A percentile compares a stretch with the other conserved stretches of the same genome.
phyloP scores from a whole-genome alignment of 1,284 basidiomycete species.

The Ustilago xerochloae region DNA sequence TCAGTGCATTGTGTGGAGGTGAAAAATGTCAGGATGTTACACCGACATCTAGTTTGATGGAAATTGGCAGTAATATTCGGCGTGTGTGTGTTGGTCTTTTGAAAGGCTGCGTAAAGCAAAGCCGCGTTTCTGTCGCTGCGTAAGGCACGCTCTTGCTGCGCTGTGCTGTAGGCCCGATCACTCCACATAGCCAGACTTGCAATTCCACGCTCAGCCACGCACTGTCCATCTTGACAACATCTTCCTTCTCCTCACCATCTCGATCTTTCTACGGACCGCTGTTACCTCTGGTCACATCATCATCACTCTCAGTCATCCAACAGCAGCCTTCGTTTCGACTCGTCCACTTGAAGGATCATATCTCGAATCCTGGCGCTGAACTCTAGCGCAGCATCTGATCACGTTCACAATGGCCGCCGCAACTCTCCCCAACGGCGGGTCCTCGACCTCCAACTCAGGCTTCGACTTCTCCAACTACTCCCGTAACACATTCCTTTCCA shows the following conservation, averaged over 20 bases:
- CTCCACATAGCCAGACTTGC: slow-evolving; percentile 30
- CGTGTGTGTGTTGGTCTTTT: slow-evolving; percentile 16
- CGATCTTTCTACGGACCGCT: not conserved
- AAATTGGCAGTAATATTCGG: not conserved
- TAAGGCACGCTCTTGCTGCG: not conserved
- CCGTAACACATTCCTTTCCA: slow-evolving; percentile 83
- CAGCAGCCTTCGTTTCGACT: not conserved
- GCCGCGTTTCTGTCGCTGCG: slow-evolving; percentile 4
- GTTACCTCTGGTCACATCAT: too few relatives aligned
- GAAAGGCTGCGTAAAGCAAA: slow-evolving; percentile 18
- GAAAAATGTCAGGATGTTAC: slow-evolving; percentile 8
- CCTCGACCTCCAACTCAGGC: slow-evolving; percentile 67
- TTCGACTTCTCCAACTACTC: slow-evolving; percentile 80
- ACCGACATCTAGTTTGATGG: not conserved
- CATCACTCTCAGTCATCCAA: not conserved
- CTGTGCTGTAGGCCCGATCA: slow-evolving; percentile 27
- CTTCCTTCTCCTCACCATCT: not conserved
- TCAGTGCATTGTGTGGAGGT: slow-evolving; percentile 17
- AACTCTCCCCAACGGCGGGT: not conserved
- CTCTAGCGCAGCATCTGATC: not conserved
- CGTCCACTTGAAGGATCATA: not conserved
- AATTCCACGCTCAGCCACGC: slow-evolving; percentile 4
- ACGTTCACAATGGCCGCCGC: slow-evolving; percentile 19
- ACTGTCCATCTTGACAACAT: slow-evolving; percentile 21
- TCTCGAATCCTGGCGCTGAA: not conserved